phyloP scores from a whole-genome alignment of 768 basidiomycete species.

The Tephrocybe rancida region DNA sequence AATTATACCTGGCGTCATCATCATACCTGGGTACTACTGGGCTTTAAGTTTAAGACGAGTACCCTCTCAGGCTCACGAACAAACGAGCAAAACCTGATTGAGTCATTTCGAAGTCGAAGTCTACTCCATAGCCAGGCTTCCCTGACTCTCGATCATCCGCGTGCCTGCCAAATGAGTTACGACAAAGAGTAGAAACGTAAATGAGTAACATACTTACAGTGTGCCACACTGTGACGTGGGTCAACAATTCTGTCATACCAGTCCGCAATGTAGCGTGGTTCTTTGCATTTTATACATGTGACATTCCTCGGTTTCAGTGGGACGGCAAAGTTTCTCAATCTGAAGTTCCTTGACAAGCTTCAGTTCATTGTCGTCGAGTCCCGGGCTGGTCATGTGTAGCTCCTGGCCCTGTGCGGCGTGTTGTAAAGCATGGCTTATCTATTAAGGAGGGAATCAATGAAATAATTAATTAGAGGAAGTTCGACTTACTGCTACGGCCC shows the following conservation, averaged over 20 bases:
- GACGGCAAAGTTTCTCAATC: neutral
- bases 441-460: neutral
- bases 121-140: neutral
- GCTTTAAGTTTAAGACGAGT: neutral
- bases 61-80: neutral
- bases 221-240: too few relatives aligned
- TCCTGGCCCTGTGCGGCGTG: neutral
- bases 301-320: neutral
- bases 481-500: conserved; percentile 3
- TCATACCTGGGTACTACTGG: too few relatives aligned
- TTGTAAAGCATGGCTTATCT: neutral
- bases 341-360: neutral
- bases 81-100: neutral
- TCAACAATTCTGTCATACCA: neutral
- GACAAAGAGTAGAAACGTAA: neutral
- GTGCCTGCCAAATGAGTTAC: neutral
- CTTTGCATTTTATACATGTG: neutral
- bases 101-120: neutral
- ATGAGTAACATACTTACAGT: neutral
- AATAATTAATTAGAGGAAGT: neutral
- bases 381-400: neutral
- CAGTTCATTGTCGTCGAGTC: neutral
- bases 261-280: neutral
- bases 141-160: neutral
- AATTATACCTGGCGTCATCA: too few relatives aligned